Evolutionary conservation across 208 protist genomes (phyloP).

Genomic region (Trypanosoma avium): DNA sequence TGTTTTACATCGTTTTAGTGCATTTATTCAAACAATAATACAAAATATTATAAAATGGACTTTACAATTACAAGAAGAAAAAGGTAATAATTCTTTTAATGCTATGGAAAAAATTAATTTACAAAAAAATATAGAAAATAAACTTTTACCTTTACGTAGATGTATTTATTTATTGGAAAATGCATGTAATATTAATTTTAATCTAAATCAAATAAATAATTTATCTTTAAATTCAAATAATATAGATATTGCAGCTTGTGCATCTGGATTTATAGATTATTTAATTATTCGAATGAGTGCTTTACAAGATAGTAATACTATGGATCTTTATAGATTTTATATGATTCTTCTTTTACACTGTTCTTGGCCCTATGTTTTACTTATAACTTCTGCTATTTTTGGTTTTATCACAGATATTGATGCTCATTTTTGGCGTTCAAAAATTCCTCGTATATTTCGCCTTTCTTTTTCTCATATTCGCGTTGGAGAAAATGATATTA

Average conservation of each 20-base stretch:
- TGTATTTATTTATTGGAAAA: slow-evolving; percentile 22
- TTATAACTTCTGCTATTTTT: slow-evolving; percentile 72
- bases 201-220: background rate
- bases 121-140: slow-evolving; percentile 1
- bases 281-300: slow-evolving; percentile 72
- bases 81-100: background rate
- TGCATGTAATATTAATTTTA: slow-evolving; percentile 6
- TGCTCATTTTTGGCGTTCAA: slow-evolving; percentile 52
- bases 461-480: slow-evolving; percentile 79
- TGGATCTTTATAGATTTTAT: slow-evolving; percentile 77
- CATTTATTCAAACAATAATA: slow-evolving; percentile 34
- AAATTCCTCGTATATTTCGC: slow-evolving; percentile 76
- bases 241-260: slow-evolving; percentile 15
- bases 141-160: slow-evolving; percentile 19
- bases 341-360: slow-evolving; percentile 72
- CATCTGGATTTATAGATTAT: slow-evolving; percentile 49
- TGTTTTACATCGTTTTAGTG: slow-evolving; percentile 36
- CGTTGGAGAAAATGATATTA: slow-evolving; percentile 21
- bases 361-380: slow-evolving; percentile 79
- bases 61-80: slow-evolving; percentile 37
- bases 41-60: slow-evolving; percentile 45
- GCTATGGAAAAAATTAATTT: background rate
- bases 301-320: slow-evolving; percentile 59
- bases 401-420: slow-evolving; percentile 67
- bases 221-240: background rate